phyloP scores from a whole-genome alignment of 2,329 filamentous ascomycete species.

The Ascochyta koolunga region DNA sequence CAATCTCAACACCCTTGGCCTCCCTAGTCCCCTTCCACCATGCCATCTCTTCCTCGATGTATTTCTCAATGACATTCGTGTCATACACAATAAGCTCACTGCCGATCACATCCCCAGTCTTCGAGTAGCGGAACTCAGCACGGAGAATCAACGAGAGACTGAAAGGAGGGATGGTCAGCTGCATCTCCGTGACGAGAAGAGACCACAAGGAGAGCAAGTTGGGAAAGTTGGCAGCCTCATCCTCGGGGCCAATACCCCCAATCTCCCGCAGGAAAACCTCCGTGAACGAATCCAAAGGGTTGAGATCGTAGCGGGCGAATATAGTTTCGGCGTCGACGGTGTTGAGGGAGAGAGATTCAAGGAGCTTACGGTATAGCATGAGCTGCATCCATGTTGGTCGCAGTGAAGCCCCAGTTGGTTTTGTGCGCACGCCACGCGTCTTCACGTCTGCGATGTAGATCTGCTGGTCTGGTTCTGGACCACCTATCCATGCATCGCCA shows the following conservation, averaged over 20 bases:
- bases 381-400: slow-evolving; percentile 84
- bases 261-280: slow-evolving; percentile 80
- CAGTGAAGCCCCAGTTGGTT: slow-evolving; percentile 70
- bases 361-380: slow-evolving; percentile 84
- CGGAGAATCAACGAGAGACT: slow-evolving; percentile 58
- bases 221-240: slow-evolving; percentile 63
- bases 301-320: slow-evolving; percentile 73
- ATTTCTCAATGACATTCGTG: slow-evolving; percentile 64
- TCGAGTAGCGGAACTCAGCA: slow-evolving; percentile 60
- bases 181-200: slow-evolving; percentile 67
- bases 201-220: slow-evolving; percentile 65
- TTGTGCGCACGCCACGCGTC: slow-evolving; percentile 69
- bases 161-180: slow-evolving; percentile 58
- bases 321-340: slow-evolving; percentile 72
- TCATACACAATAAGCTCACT: slow-evolving; percentile 71
- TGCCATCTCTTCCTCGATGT: slow-evolving; percentile 72
- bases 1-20: slow-evolving; percentile 76
- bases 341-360: slow-evolving; percentile 76
- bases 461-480: slow-evolving; percentile 34
- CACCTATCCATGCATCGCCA: slow-evolving; percentile 15
- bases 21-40: slow-evolving; percentile 85
- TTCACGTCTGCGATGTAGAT: slow-evolving; percentile 91
- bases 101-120: slow-evolving; percentile 60
- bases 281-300: slow-evolving; percentile 71
- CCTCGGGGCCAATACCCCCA: slow-evolving; percentile 59